Evolutionary conservation across 768 basidiomycete genomes (phyloP), one percentile per base, ranked within the genome.

Genomic region (Phlegmacium glaucopus): DNA sequence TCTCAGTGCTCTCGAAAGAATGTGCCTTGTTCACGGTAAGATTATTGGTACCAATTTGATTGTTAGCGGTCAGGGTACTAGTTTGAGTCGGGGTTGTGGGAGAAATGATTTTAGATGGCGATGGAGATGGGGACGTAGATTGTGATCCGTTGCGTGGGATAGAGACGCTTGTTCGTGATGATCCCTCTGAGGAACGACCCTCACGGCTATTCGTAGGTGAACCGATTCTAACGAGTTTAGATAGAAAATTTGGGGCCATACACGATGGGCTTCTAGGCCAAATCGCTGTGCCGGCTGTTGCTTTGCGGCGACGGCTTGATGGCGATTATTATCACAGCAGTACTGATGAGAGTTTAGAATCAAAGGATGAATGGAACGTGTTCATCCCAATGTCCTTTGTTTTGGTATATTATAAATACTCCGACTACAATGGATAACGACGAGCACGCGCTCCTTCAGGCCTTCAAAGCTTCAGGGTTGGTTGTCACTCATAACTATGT

Each of bases 161-260:
- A 42, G 29, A 37, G 38, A 42, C 39, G 39, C 52, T 49, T 9
- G 45, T 48, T 13, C 50, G 48, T 30, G 54, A 49, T 6, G 53
- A 51, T 11, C 50, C 46, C 27, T 53, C 56, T n/a, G 60, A 54
- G n/a, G 52, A 55, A 18, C 51, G 51, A 15, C 59, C 54, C 28
- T 62, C 58, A 41, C 58, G 58, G 16, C 39, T 43, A 41, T 28
- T 52, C 25, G 22, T 22, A 22, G 39, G 52, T n/a, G 43, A 44
- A 16, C 56, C 49, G 26, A 47, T 53, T 53, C 58, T 62, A 34
- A 56, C 58, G 45, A 62, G 52, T 48, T 58, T 62, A 40, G 54
- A 53, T 26, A 62, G 39, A 36, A 62, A 62, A 36, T 46, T 62
- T 25, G 61, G 58, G 25, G 61, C 55, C 61, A 62, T 62, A 41